Conservation (phyloP, 345 rosid genomes). For the Anastatica hierochuntica region DNA sequence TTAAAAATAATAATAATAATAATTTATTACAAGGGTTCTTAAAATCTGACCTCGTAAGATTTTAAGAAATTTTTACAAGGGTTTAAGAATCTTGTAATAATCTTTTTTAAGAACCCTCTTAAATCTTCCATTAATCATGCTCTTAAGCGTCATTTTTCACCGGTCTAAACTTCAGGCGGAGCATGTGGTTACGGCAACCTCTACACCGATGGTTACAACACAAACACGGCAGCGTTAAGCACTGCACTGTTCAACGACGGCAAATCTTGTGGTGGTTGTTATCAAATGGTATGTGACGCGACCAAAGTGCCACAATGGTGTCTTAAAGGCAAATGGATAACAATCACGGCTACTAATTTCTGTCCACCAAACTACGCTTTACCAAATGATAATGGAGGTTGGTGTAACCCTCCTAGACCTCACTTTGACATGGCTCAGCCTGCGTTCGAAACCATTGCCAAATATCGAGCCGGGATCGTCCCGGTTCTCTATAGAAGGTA, state of each 20-base stretch:
- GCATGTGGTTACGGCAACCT: constrained; percentile 79
- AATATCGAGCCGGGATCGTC: constrained; percentile 59
- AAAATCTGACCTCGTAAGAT: too few relatives aligned
- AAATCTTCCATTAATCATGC: too few relatives aligned
- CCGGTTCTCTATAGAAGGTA: constrained; percentile 59
- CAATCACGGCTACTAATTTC: constrained; percentile 67
- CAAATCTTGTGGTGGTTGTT: constrained; percentile 57
- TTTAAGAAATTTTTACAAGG: too few relatives aligned
- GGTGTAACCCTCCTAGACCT: constrained; percentile 72
- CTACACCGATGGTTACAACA: constrained; percentile 55
- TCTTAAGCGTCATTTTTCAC: too few relatives aligned
- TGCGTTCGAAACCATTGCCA: constrained; percentile 61
- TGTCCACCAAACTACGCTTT: constrained; percentile 68
- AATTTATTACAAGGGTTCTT: too few relatives aligned
- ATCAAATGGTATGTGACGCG: constrained; percentile 48
- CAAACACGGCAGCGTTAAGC: constrained; percentile 57
- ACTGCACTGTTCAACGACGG: constrained; percentile 59
- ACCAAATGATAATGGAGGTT: constrained; percentile 62
- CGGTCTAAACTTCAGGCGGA: constrained; percentile 67
- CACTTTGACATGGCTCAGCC: constrained; percentile 80
- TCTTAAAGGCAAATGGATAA: constrained; percentile 43
- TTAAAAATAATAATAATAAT: too few relatives aligned
- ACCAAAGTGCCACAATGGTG: constrained; percentile 54
- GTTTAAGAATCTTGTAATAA: too few relatives aligned
- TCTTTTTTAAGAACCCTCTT: too few relatives aligned